A percentile compares a stretch with the other conserved stretches of the same genome.
Evolutionary conservation across 2,329 filamentous ascomycete species (phyloP).

Genomic region (Orbilia blumenaviensis): DNA sequence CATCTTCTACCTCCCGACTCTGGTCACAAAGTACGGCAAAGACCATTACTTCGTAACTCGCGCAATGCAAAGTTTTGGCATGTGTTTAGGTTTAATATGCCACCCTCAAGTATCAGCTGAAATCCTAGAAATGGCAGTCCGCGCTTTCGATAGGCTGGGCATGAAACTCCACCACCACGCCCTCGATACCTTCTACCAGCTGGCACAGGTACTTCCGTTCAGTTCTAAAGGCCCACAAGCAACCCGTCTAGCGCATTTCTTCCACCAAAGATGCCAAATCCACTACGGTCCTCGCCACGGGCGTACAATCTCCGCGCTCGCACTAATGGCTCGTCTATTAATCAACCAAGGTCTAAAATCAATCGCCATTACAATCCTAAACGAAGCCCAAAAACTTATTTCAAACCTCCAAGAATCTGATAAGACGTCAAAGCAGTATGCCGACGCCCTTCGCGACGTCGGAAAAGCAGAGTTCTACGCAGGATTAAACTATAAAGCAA

Average conservation of each 20-base stretch:
- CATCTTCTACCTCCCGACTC: slow-evolving; percentile 39
- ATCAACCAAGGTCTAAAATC: slow-evolving; percentile 23
- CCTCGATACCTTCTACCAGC: slow-evolving; percentile 39
- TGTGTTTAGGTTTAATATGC: slow-evolving; percentile 37
- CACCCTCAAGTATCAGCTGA: slow-evolving; percentile 34
- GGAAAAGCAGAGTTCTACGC: slow-evolving; percentile 51
- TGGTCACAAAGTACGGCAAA: slow-evolving; percentile 39
- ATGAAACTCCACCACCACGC: slow-evolving; percentile 37
- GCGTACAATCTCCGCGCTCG: slow-evolving; percentile 35
- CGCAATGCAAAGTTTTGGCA: slow-evolving; percentile 42
- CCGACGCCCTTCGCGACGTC: slow-evolving; percentile 39
- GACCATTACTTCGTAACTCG: slow-evolving; percentile 34
- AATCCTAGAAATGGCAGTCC: slow-evolving; percentile 35
- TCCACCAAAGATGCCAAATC: slow-evolving; percentile 18
- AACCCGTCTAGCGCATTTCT: slow-evolving; percentile 15
- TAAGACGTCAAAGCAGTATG: slow-evolving; percentile 44
- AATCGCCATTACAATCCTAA: slow-evolving; percentile 24
- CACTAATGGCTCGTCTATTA: slow-evolving; percentile 28
- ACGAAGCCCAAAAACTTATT: slow-evolving; percentile 1
- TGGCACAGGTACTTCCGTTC: slow-evolving; percentile 33
- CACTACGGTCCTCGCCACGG: slow-evolving; percentile 34
- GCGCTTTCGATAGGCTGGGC: slow-evolving; percentile 27
- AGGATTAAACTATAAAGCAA: slow-evolving; percentile 10
- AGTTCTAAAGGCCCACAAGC: slow-evolving; percentile 22
- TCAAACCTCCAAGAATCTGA: slow-evolving; percentile 16